Conservation (phyloP, 2,329 filamentous ascomycete genomes). For the Monosporascus sp. region DNA sequence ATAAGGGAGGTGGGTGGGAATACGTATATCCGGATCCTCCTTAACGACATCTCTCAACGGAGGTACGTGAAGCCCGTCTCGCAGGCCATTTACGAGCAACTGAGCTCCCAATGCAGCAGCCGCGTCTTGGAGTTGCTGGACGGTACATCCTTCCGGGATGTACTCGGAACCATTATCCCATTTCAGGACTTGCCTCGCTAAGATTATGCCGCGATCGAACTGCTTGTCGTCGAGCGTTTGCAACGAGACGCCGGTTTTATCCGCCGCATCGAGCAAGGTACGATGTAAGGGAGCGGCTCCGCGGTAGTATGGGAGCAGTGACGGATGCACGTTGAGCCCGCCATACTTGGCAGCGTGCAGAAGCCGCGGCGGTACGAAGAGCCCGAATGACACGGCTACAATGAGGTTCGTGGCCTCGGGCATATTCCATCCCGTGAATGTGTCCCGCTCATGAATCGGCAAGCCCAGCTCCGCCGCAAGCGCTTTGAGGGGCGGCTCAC, state of each 20-base stretch:
- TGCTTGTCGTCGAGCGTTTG: conserved; percentile 73
- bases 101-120: conserved; percentile 62
- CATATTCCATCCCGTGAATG: conserved; percentile 74
- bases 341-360: conserved; percentile 68
- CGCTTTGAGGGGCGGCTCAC: conserved; percentile 65
- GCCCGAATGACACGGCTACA: conserved; percentile 88
- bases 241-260: conserved; percentile 68
- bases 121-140: conserved; percentile 42
- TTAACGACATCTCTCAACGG: conserved; percentile 31
- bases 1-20: conserved; percentile 29
- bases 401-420: conserved; percentile 67
- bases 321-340: conserved; percentile 90
- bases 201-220: conserved; percentile 75
- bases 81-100: conserved; percentile 64
- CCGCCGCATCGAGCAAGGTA: conserved; percentile 60
- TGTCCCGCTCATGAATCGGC: conserved; percentile 68
- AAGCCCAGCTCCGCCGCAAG: conserved; percentile 60
- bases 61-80: conserved; percentile 57
- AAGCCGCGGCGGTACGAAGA: conserved; percentile 77
- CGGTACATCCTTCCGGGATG: conserved; percentile 39
- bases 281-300: conserved; percentile 85
- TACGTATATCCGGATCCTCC: conserved; percentile 20
- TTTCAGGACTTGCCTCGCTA: conserved; percentile 49
- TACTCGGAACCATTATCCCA: conserved; percentile 36
- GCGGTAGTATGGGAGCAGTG: conserved; percentile 77